These are phyloP conservation scores for Eucalyptus brandiana DNA, from an alignment of 345 rosid genomes.

Conservation along the genomic window DNA sequence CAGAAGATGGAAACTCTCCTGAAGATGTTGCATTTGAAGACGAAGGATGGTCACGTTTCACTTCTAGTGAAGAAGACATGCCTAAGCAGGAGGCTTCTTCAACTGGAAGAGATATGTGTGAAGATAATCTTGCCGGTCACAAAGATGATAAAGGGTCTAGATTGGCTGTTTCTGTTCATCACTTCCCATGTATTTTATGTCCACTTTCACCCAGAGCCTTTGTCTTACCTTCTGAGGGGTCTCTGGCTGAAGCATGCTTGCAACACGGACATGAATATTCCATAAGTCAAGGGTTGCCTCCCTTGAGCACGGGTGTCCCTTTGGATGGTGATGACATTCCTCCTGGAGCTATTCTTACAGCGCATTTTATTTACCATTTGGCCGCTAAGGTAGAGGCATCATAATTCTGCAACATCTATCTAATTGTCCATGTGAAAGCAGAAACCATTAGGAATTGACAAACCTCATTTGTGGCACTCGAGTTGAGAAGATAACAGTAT, in stretches of 20 bases:
- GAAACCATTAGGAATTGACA: not conserved
- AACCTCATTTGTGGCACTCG: not conserved
- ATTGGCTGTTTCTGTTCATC: conserved; percentile 63
- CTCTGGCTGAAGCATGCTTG: conserved; percentile 73
- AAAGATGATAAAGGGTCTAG: conserved; percentile 22
- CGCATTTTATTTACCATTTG: conserved; percentile 87
- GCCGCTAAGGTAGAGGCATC: conserved; percentile 56
- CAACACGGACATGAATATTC: conserved; percentile 66
- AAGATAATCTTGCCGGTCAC: conserved; percentile 8
- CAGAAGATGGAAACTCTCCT: conserved; percentile 3
- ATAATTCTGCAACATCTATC: not conserved
- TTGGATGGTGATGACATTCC: conserved; percentile 74
- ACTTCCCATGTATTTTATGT: conserved; percentile 80
- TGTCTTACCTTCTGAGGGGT: conserved; percentile 94
- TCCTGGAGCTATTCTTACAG: conserved; percentile 78
- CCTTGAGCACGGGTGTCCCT: conserved; percentile 48
- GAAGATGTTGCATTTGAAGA: conserved; percentile 20
- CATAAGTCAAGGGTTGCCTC: conserved; percentile 79
- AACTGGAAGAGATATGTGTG: conserved; percentile 9
- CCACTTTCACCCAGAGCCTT: conserved; percentile 83
- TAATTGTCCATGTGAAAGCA: not conserved
- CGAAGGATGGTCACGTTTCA: conserved; percentile 54
- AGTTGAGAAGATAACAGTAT: not conserved
- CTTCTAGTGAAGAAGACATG: conserved; percentile 33
- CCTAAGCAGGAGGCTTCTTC: conserved; percentile 27